Percentiles rank a stretch among this genome's conserved stretches.
phyloP scores from a whole-genome alignment of 2,329 filamentous ascomycete genomes.

The Fusarium siculi region DNA sequence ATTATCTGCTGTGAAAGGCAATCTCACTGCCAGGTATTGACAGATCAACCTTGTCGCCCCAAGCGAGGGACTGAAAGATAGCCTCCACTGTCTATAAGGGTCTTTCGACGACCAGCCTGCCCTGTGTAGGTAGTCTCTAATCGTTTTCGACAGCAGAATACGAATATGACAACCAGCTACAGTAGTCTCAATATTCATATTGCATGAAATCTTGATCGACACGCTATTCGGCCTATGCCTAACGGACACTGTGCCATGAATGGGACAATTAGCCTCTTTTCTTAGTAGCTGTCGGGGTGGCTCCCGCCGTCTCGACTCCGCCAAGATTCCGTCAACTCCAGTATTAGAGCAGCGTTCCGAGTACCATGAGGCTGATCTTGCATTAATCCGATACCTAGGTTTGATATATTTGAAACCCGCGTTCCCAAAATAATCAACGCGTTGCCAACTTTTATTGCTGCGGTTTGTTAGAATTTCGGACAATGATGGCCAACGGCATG shows the following conservation, averaged over 20 bases:
- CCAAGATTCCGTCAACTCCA: constrained; percentile 4
- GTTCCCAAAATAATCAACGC: background rate
- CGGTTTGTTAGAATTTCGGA: background rate
- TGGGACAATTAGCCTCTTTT: constrained; percentile 30
- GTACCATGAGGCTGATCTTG: constrained; percentile 8
- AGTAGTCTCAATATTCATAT: background rate
- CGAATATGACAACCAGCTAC: background rate
- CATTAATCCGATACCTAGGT: constrained; percentile 17
- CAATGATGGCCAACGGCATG: constrained; percentile 5
- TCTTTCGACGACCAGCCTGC: background rate
- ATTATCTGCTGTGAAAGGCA: background rate
- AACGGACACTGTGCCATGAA: constrained; percentile 36
- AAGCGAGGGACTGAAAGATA: background rate
- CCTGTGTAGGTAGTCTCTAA: background rate
- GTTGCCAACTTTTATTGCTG: background rate
- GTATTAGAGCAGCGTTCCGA: constrained; percentile 6
- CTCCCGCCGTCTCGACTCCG: constrained; percentile 10
- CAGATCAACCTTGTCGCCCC: background rate
- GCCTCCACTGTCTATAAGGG: background rate
- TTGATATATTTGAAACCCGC: constrained; percentile 17
- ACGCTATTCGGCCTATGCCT: background rate
- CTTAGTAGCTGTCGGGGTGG: constrained; percentile 8
- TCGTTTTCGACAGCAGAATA: background rate
- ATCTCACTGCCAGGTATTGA: background rate
- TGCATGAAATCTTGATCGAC: constrained; percentile 17